Percentiles rank a stretch among this genome's conserved stretches.
Evolutionary conservation across 169 alveolate genomes (phyloP).

Genomic region (Miamiensis avidus): DNA sequence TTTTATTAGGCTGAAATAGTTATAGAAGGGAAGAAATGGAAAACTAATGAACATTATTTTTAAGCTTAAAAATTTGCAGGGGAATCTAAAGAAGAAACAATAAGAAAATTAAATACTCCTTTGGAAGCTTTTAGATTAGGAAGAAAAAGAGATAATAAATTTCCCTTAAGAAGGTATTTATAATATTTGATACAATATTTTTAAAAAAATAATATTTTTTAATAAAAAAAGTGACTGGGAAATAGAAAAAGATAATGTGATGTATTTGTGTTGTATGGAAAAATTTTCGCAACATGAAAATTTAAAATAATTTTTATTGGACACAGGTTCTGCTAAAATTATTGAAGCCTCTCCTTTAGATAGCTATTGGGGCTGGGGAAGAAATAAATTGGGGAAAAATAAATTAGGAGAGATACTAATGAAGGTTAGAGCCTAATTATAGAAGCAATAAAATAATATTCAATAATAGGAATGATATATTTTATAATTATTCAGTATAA

Average conservation of each 20-base stretch:
- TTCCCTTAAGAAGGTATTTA: neutral
- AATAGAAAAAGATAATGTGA: neutral
- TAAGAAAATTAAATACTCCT: neutral
- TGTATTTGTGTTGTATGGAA: neutral
- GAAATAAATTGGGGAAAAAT: slow-evolving; percentile 47
- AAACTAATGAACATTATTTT: slow-evolving; percentile 40
- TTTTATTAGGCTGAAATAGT: neutral
- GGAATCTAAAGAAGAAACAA: neutral
- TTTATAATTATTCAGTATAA: no score
- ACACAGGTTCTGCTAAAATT: neutral
- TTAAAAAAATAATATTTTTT: no score
- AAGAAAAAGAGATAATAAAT: neutral
- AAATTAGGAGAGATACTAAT: slow-evolving; percentile 47
- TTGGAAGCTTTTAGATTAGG: slow-evolving; percentile 6
- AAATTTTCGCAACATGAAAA: neutral
- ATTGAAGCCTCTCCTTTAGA: slow-evolving; percentile 44
- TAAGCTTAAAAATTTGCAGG: slow-evolving; percentile 32
- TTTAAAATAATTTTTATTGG: neutral
- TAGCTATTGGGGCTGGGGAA: slow-evolving; percentile 60
- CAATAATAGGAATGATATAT: no score
- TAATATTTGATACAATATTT: no score
- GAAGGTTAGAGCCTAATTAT: slow-evolving; percentile 38
- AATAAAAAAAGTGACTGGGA: slow-evolving; percentile 7
- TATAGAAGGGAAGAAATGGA: slow-evolving; percentile 24
- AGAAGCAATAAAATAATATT: neutral